Conservation (phyloP, 345 rosid species). For the Lepidium sativum region DNA sequence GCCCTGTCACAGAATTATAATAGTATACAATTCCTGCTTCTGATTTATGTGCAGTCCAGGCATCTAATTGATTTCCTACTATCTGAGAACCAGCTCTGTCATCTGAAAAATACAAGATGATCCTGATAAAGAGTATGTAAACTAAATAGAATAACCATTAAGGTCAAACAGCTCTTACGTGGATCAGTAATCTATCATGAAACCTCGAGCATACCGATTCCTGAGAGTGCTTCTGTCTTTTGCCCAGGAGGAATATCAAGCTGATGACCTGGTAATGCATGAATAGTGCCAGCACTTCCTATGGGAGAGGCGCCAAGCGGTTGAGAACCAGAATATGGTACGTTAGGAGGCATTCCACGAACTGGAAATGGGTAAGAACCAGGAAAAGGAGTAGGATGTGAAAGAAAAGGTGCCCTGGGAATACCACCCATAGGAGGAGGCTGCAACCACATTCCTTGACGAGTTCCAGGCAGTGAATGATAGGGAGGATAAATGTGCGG, state of each 20-base stretch:
- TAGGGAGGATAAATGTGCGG: conserved; percentile 54
- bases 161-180: conserved; percentile 57
- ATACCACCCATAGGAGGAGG: conserved; percentile 59
- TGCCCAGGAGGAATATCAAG: conserved; percentile 29
- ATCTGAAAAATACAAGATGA: conserved; percentile 43
- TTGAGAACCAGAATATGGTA: conserved; percentile 49
- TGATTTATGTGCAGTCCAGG: conserved; percentile 95
- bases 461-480: conserved; percentile 49
- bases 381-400: conserved; percentile 55
- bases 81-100: conserved; percentile 37
- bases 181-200: conserved; percentile 63
- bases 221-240: conserved; percentile 51
- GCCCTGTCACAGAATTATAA: conserved; percentile 81
- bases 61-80: conserved; percentile 40
- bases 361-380: conserved; percentile 47
- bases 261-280: conserved; percentile 38
- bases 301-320: conserved; percentile 47
- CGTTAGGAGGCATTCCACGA: conserved; percentile 37
- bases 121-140: conserved; percentile 33
- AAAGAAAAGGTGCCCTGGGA: conserved; percentile 49
- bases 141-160: conserved; percentile 24
- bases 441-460: conserved; percentile 73
- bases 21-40: conserved; percentile 74
- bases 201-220: conserved; percentile 80
- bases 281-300: conserved; percentile 36